phyloP scores from a whole-genome alignment of 306 rosid species.

The Vigna mungo region DNA sequence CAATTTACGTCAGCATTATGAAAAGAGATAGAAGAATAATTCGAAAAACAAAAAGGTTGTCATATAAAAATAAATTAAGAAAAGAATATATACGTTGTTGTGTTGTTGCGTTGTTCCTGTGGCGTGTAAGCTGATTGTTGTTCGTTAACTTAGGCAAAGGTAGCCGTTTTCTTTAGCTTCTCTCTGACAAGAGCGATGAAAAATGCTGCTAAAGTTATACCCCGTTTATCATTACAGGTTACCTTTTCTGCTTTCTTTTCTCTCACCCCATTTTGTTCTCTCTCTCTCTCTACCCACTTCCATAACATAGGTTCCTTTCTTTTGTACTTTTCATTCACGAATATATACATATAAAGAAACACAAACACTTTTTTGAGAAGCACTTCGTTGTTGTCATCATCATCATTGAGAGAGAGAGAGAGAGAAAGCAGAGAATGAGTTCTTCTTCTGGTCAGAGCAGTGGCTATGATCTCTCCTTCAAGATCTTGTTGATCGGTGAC shows the following conservation, averaged over 20 bases:
- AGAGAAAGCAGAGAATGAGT: slow-evolving; percentile 57
- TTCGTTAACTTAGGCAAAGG: slow-evolving; percentile 41
- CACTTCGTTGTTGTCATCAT: slow-evolving; percentile 46
- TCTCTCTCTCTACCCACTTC: slow-evolving; percentile 28
- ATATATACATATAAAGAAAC: neutral
- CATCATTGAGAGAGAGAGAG: slow-evolving; percentile 39
- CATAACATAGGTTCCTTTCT: slow-evolving; percentile 42
- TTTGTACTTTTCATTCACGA: slow-evolving; percentile 45
- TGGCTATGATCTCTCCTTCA: slow-evolving; percentile 88
- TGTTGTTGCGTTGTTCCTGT: slow-evolving; percentile 2
- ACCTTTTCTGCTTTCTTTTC: slow-evolving; percentile 26
- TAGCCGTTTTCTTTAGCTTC: slow-evolving; percentile 74
- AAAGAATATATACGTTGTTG: slow-evolving; percentile 68
- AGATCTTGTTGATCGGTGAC: slow-evolving; percentile 96
- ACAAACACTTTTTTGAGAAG: slow-evolving; percentile 40
- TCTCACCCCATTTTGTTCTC: slow-evolving; percentile 11
- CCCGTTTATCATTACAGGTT: slow-evolving; percentile 43
- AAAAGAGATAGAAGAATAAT: slow-evolving; percentile 2
- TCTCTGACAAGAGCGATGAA: slow-evolving; percentile 39
- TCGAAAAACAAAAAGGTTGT: neutral
- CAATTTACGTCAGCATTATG: neutral
- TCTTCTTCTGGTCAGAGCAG: slow-evolving; percentile 84
- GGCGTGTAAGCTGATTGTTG: slow-evolving; percentile 47
- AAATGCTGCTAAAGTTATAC: slow-evolving; percentile 42
- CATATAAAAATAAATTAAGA: slow-evolving; percentile 41